Conservation (phyloP, 305 asterid species). For the Fraxinus platypoda region DNA sequence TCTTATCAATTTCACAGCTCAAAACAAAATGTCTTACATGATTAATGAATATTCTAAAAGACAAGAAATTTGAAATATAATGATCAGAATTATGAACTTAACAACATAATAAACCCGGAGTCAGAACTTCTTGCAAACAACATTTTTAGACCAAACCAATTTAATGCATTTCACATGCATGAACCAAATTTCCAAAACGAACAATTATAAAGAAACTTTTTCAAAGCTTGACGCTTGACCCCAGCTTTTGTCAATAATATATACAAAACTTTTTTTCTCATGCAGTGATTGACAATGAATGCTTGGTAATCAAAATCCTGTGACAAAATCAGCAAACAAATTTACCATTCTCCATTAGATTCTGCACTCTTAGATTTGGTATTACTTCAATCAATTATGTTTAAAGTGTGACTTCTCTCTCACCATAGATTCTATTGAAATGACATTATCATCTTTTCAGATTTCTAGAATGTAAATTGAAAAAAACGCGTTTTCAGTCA, state of each 20-base stretch:
- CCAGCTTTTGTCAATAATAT: background rate
- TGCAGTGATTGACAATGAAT: constrained; percentile 6
- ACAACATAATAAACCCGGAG: constrained; percentile 10
- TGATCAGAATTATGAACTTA: background rate
- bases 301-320: background rate
- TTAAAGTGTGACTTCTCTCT: background rate
- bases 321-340: background rate
- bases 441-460: background rate
- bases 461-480: background rate
- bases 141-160: background rate
- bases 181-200: background rate
- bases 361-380: background rate
- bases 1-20: background rate
- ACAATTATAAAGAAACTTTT: background rate
- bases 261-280: background rate
- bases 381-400: background rate
- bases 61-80: constrained; percentile 6
- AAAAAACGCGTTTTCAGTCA: background rate
- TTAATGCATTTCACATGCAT: constrained; percentile 5
- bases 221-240: background rate
- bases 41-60: background rate
- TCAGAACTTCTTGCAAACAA: constrained; percentile 12
- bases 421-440: background rate
- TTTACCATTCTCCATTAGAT: background rate
- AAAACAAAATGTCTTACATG: background rate